phyloP scores from a whole-genome alignment of 2,329 filamentous ascomycete species.

The Colletotrichum tropicale region DNA sequence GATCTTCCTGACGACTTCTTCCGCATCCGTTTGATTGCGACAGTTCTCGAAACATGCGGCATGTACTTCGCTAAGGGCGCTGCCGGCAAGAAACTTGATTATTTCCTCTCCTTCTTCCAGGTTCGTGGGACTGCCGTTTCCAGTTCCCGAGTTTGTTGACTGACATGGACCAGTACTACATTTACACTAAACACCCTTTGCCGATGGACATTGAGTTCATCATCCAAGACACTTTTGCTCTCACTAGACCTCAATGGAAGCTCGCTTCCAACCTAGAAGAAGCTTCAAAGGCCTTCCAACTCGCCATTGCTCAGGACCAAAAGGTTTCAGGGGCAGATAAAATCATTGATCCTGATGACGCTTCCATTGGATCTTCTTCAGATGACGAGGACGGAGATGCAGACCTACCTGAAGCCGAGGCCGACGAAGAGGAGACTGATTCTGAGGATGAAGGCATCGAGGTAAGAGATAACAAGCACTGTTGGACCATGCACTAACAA shows the following conservation, averaged over 20 bases:
- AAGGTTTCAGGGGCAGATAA: conserved; percentile 78
- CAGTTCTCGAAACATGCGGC: conserved; percentile 91
- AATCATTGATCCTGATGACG: conserved; percentile 72
- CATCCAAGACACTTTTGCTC: conserved; percentile 86
- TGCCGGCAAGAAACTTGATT: conserved; percentile 96
- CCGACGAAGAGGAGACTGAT: conserved; percentile 57
- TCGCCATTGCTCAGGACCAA: conserved; percentile 90
- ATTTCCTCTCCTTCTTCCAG: conserved; percentile 95
- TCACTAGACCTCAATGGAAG: conserved; percentile 92
- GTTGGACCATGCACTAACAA: neutral
- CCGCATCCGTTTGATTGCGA: conserved; percentile 88
- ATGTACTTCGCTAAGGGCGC: conserved; percentile 94
- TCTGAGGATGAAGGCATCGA: conserved; percentile 5
- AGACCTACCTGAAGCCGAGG: conserved; percentile 64
- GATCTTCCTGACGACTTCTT: conserved; percentile 96
- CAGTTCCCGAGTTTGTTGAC: neutral
- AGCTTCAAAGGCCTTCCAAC: conserved; percentile 80
- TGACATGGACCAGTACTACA: conserved; percentile 74
- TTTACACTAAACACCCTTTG: conserved; percentile 84
- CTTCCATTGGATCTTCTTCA: conserved; percentile 71
- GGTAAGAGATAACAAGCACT: conserved; percentile 1
- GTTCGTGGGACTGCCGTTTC: conserved; percentile 37
- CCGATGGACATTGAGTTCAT: conserved; percentile 99
- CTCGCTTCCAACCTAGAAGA: conserved; percentile 81
- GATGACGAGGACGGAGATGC: conserved; percentile 78